Evolutionary conservation across 352 stramenopile species (phyloP).

Genomic region (Pythium aristosporum): DNA sequence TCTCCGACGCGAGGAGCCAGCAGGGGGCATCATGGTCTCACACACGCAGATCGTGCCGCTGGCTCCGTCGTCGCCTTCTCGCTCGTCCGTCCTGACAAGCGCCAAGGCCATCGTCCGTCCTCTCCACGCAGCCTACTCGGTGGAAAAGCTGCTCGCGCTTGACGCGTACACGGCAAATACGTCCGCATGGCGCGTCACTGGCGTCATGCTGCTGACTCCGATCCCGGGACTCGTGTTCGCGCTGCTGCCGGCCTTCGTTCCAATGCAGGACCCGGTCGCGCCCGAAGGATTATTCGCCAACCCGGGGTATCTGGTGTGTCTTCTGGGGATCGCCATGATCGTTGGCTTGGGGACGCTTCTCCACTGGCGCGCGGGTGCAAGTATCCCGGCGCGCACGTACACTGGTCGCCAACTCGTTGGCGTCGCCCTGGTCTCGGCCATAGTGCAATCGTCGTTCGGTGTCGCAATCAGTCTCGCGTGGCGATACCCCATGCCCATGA

Average conservation of each 20-base stretch:
- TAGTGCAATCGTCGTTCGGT: neutral
- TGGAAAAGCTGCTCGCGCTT: constrained; percentile 15
- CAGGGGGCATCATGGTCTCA: neutral
- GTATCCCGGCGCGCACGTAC: neutral
- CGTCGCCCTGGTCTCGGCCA: neutral
- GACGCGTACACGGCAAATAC: constrained; percentile 1
- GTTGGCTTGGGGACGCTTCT: neutral
- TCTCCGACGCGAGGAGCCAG: too few relatives aligned
- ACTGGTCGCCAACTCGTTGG: neutral
- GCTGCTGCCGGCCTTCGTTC: constrained; percentile 13
- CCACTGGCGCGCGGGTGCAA: neutral
- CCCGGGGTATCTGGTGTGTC: constrained; percentile 2
- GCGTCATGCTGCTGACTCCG: neutral
- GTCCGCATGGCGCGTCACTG: constrained; percentile 2
- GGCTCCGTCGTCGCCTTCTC: neutral
- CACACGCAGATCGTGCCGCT: neutral
- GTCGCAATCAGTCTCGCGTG: neutral
- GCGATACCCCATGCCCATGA: constrained; percentile 5
- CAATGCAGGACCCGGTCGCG: constrained; percentile 14
- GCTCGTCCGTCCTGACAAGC: neutral
- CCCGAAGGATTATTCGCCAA: neutral
- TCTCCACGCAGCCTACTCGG: neutral
- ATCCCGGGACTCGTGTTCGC: constrained; percentile 5
- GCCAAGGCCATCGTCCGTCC: neutral
- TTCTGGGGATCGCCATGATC: neutral